These are phyloP conservation scores for Neonectria sp. DNA, from an alignment of 2,329 filamentous ascomycete genomes.

Conservation along the genomic window DNA sequence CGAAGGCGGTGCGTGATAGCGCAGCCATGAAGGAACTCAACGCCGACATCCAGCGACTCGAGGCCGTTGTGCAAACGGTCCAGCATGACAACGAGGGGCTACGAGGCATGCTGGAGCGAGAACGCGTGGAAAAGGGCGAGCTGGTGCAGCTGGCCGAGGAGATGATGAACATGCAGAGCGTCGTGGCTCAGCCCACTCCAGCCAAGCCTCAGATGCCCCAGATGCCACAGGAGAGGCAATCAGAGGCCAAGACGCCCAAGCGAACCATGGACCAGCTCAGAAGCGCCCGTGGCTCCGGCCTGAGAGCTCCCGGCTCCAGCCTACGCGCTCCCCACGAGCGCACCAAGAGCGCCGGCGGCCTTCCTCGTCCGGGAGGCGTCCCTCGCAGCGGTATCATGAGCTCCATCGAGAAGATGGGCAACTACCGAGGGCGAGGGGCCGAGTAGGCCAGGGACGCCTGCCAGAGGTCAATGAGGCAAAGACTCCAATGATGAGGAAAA, in stretches of 20 bases:
- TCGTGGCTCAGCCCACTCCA: slow-evolving; percentile 51
- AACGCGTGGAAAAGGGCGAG: slow-evolving; percentile 88
- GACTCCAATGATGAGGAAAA: slow-evolving; percentile 44
- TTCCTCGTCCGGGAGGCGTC: slow-evolving; percentile 65
- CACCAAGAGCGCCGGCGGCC: slow-evolving; percentile 60
- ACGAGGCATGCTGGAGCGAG: slow-evolving; percentile 76
- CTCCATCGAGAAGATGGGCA: slow-evolving; percentile 91
- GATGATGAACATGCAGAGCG: slow-evolving; percentile 80
- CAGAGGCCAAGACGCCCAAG: slow-evolving; percentile 54
- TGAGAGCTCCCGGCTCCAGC: slow-evolving; percentile 72
- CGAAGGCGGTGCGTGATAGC: slow-evolving; percentile 74
- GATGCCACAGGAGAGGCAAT: slow-evolving; percentile 40
- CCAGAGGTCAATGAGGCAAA: slow-evolving; percentile 29
- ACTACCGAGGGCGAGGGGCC: slow-evolving; percentile 62
- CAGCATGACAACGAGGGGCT: slow-evolving; percentile 79
- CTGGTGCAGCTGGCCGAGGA: slow-evolving; percentile 86
- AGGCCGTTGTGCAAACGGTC: slow-evolving; percentile 79
- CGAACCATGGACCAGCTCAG: slow-evolving; percentile 46
- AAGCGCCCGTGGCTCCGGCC: slow-evolving; percentile 70
- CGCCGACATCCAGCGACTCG: slow-evolving; percentile 82
- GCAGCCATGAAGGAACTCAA: slow-evolving; percentile 79
- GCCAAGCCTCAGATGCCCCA: slow-evolving; percentile 42
- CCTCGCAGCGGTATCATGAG: slow-evolving; percentile 82
- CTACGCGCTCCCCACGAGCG: slow-evolving; percentile 61
- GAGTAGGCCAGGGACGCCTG: slow-evolving; percentile 39